Conservation (phyloP, 2,329 filamentous ascomycete genomes). For the Talaromyces funiculosus region DNA sequence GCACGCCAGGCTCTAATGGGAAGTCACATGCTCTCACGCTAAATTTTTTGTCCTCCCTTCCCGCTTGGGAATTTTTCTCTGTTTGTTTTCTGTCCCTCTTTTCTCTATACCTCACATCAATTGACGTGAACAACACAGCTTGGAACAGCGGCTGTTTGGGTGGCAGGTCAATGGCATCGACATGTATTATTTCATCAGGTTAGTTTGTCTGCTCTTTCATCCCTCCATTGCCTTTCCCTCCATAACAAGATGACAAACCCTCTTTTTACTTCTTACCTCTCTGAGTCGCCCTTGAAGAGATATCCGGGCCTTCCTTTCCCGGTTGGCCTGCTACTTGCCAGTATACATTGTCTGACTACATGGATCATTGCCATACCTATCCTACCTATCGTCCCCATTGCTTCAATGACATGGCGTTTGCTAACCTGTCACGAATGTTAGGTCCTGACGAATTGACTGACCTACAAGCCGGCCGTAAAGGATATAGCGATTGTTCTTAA, state of each 20-base stretch:
- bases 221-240: conserved; percentile 14
- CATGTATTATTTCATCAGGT: conserved; percentile 9
- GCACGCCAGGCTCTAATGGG: conserved; percentile 16
- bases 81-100: background rate
- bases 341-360: conserved; percentile 61
- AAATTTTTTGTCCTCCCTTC: conserved; percentile 17
- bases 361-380: background rate
- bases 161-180: background rate
- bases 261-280: conserved; percentile 57
- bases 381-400: background rate
- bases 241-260: conserved; percentile 53
- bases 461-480: too few species aligned
- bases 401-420: background rate
- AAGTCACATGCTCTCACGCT: conserved; percentile 15
- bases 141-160: too few species aligned
- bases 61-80: conserved; percentile 16
- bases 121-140: background rate
- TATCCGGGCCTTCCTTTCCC: conserved; percentile 56
- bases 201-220: conserved; percentile 13
- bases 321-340: conserved; percentile 66
- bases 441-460: background rate
- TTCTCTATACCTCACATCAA: background rate
- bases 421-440: background rate
- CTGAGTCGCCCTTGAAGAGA: conserved; percentile 65
- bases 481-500: background rate